Conservation (phyloP, 78 protist genomes). For the Paulinella micropora region DNA sequence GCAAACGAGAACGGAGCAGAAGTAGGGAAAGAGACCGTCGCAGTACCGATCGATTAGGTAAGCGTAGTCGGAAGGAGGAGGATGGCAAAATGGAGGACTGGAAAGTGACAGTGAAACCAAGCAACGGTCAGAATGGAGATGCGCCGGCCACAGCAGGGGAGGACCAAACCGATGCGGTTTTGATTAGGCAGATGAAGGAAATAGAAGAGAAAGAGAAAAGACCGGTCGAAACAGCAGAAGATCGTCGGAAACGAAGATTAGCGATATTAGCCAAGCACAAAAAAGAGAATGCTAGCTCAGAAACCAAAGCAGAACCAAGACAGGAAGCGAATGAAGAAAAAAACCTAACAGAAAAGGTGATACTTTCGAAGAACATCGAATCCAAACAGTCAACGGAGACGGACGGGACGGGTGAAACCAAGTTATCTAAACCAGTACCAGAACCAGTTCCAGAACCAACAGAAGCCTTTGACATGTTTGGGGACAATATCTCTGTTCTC, state of each 20-base stretch:
- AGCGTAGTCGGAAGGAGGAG: no score
- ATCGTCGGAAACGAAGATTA: neutral
- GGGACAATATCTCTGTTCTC: neutral
- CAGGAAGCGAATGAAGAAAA: neutral
- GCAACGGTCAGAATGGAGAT: no score
- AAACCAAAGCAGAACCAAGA: neutral
- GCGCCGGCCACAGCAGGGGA: neutral
- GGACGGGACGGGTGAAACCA: neutral
- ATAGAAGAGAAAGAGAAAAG: neutral
- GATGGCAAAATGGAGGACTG: no score
- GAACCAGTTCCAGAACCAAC: neutral
- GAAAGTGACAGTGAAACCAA: no score
- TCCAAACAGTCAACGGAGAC: no score
- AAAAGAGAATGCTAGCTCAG: neutral
- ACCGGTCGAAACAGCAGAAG: neutral
- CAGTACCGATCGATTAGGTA: neutral
- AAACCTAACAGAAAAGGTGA: no score
- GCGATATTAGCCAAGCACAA: neutral
- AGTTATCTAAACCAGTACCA: neutral
- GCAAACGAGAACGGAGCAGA: neutral
- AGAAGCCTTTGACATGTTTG: neutral
- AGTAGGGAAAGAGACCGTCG: neutral
- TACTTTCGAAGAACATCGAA: no score
- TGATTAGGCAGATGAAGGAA: neutral
- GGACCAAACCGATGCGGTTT: neutral